Conservation (phyloP, 2,329 filamentous ascomycete genomes). For the Calonectria montana region DNA sequence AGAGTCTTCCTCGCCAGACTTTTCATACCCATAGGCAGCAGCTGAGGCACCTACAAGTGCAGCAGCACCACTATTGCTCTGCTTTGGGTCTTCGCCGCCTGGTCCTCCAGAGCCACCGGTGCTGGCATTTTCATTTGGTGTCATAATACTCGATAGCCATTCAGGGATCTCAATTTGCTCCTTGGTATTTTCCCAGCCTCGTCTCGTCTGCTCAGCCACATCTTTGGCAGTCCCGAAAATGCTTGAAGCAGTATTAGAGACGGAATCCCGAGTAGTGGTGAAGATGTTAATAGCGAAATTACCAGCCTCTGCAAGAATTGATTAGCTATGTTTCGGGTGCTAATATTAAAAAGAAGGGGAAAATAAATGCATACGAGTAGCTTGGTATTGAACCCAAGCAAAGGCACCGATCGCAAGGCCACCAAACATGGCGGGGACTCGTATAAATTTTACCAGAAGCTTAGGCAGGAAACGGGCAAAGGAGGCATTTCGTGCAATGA, state of each 20-base stretch:
- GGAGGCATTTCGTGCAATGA: slow-evolving; percentile 71
- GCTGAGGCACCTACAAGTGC: slow-evolving; percentile 78
- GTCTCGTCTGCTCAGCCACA: slow-evolving; percentile 81
- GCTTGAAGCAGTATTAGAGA: slow-evolving; percentile 74
- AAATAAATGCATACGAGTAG: slow-evolving; percentile 76
- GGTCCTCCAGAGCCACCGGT: slow-evolving; percentile 61
- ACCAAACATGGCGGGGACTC: slow-evolving; percentile 91
- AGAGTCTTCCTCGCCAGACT: slow-evolving; percentile 73
- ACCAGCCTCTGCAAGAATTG: slow-evolving; percentile 54
- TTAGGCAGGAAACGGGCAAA: slow-evolving; percentile 80
- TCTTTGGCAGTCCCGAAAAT: slow-evolving; percentile 79
- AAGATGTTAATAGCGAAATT: slow-evolving; percentile 73
- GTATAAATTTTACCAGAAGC: slow-evolving; percentile 88
- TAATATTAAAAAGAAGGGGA: neutral
- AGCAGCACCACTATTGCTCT: slow-evolving; percentile 69
- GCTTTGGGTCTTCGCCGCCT: slow-evolving; percentile 64
- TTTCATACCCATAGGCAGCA: slow-evolving; percentile 82
- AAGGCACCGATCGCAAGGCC: slow-evolving; percentile 87
- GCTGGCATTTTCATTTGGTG: slow-evolving; percentile 69
- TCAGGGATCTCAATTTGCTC: slow-evolving; percentile 76
- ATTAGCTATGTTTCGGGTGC: too few relatives aligned
- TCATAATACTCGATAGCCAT: slow-evolving; percentile 83
- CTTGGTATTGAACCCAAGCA: slow-evolving; percentile 97
- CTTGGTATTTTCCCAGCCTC: slow-evolving; percentile 86
- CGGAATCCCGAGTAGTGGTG: slow-evolving; percentile 77